phyloP scores from a whole-genome alignment of 768 basidiomycete species.

The Tylopilus sp. region DNA sequence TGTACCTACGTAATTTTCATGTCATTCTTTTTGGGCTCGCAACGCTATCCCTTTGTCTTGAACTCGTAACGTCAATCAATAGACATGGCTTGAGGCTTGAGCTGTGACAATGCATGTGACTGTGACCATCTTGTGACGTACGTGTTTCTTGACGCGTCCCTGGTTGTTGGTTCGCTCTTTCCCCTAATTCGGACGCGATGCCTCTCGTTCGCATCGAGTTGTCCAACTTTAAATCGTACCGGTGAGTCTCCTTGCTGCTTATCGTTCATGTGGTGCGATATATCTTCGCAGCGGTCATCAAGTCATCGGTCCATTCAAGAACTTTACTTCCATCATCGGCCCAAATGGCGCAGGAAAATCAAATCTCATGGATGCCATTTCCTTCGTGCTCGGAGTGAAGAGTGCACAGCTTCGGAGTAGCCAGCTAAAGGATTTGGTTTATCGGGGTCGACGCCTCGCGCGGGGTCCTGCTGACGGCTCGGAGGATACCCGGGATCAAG shows the following conservation, averaged over 20 bases:
- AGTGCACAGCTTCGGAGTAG: conserved; percentile 90
- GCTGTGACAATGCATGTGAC: too few species aligned
- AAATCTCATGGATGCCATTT: conserved; percentile 99
- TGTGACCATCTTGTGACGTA: conserved; percentile 23
- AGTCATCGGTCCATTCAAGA: conserved; percentile 85
- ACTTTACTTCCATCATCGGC: conserved; percentile 95
- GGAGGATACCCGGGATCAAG: conserved; percentile 41
- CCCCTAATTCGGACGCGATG: conserved; percentile 39
- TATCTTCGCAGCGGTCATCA: conserved; percentile 60
- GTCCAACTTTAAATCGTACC: conserved; percentile 96
- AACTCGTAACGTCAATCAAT: background rate
- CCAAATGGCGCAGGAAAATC: conserved; percentile 99
- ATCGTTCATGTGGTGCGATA: background rate
- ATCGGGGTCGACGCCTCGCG: conserved; percentile 79
- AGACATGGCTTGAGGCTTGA: background rate
- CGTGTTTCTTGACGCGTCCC: conserved; percentile 25
- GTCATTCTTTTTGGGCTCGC: conserved; percentile 9
- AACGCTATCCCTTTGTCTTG: conserved; percentile 1
- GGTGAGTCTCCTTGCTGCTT: conserved; percentile 37
- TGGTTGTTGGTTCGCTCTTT: conserved; percentile 15
- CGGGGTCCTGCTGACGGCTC: conserved; percentile 43
- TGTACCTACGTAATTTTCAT: conserved; percentile 1
- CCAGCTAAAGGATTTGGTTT: conserved; percentile 93
- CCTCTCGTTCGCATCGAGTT: conserved; percentile 84
- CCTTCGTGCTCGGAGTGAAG: conserved; percentile 96